Percentiles rank a stretch among this genome's conserved stretches.
Evolutionary conservation across 306 rosid genomes (phyloP).

Genomic region (Citrullus colocynthis): DNA sequence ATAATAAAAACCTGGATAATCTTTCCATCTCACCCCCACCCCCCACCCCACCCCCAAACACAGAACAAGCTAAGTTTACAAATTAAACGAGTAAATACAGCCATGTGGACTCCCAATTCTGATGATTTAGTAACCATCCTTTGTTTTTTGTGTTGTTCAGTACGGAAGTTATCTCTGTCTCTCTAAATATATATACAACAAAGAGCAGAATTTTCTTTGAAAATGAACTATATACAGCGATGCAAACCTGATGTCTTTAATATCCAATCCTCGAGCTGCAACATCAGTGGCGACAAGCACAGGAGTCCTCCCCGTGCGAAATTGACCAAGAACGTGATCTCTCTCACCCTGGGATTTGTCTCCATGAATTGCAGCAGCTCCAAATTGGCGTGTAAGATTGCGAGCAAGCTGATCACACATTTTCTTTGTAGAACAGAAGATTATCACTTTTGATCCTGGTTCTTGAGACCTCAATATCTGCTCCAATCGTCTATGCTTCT

Average conservation of each 20-base stretch:
- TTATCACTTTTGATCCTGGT: slow-evolving; percentile 79
- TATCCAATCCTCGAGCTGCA: slow-evolving; percentile 93
- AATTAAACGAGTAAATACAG: not conserved
- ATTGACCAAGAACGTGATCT: slow-evolving; percentile 78
- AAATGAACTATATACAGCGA: not conserved
- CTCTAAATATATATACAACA: not conserved
- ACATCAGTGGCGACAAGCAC: slow-evolving; percentile 97
- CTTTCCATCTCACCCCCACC: not conserved
- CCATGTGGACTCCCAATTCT: not conserved
- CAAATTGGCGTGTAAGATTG: slow-evolving; percentile 82
- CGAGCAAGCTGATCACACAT: slow-evolving; percentile 99
- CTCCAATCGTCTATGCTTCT: slow-evolving; percentile 79
- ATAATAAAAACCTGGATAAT: not conserved
- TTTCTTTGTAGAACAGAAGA: slow-evolving; percentile 95
- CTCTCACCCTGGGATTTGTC: slow-evolving; percentile 97
- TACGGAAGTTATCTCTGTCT: no score
- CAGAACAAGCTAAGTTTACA: not conserved
- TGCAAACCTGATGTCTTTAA: slow-evolving; percentile 85
- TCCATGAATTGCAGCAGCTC: slow-evolving; percentile 97
- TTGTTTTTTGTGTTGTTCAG: not conserved
- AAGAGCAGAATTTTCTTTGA: not conserved
- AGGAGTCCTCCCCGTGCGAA: slow-evolving; percentile 80
- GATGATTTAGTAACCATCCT: not conserved
- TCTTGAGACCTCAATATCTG: slow-evolving; percentile 82
- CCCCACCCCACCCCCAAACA: not conserved